phyloP scores from a whole-genome alignment of 2,329 filamentous ascomycete species.

The Hirsutella thompsonii region DNA sequence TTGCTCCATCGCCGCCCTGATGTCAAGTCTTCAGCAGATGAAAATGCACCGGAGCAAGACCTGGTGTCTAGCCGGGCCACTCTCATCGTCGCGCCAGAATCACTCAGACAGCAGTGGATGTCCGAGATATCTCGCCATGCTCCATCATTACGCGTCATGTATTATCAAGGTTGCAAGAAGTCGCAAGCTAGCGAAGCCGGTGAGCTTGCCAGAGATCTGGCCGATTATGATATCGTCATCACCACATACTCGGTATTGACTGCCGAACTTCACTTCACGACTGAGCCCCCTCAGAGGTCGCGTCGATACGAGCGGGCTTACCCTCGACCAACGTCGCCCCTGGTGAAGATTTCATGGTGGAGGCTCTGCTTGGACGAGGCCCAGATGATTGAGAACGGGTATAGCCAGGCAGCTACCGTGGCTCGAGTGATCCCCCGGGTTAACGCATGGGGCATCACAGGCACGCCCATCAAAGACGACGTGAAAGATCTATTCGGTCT shows the following conservation, averaged over 20 bases:
- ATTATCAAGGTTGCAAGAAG: slow-evolving; percentile 39
- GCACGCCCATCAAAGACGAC: slow-evolving; percentile 71
- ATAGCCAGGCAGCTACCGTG: slow-evolving; percentile 70
- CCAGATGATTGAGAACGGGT: slow-evolving; percentile 87
- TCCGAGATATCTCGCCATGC: slow-evolving; percentile 46
- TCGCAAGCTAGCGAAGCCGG: slow-evolving; percentile 20
- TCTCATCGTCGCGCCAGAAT: slow-evolving; percentile 46
- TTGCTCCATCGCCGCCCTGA: slow-evolving; percentile 35
- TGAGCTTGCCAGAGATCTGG: slow-evolving; percentile 30
- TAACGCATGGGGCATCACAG: slow-evolving; percentile 87
- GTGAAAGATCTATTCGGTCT: slow-evolving; percentile 69
- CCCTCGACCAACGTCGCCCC: slow-evolving; percentile 55
- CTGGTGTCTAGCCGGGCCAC: slow-evolving; percentile 42
- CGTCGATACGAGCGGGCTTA: slow-evolving; percentile 55
- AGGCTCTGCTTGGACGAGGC: slow-evolving; percentile 66
- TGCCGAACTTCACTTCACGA: slow-evolving; percentile 66
- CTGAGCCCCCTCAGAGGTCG: slow-evolving; percentile 53
- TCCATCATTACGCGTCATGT: slow-evolving; percentile 39
- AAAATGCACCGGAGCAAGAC: slow-evolving; percentile 19
- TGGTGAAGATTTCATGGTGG: slow-evolving; percentile 81
- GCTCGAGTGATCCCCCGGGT: slow-evolving; percentile 68
- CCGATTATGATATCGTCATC: slow-evolving; percentile 43
- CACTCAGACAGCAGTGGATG: slow-evolving; percentile 48
- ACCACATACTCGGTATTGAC: slow-evolving; percentile 61
- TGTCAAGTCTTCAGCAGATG: background rate